Conservation (phyloP, 345 rosid genomes). For the Brassica carinata region DNA sequence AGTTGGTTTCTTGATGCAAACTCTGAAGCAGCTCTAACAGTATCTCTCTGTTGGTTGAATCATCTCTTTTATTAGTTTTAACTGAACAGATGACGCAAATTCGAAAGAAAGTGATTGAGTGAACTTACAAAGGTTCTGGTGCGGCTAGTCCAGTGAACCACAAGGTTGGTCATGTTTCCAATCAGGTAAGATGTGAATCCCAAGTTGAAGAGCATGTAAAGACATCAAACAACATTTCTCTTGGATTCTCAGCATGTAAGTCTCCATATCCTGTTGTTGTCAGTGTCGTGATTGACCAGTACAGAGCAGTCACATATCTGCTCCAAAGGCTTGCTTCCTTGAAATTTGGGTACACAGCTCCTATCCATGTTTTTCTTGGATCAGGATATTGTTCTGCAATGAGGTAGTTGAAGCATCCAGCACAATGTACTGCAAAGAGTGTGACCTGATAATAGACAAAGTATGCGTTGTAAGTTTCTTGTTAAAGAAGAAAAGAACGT, state of each 20-base stretch:
- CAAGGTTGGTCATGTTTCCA: slow-evolving; percentile 98
- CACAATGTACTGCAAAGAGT: slow-evolving; percentile 89
- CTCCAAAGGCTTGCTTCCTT: slow-evolving; percentile 71
- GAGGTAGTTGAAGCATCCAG: slow-evolving; percentile 89
- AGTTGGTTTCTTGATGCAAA: slow-evolving; percentile 84
- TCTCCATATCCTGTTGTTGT: slow-evolving; percentile 98
- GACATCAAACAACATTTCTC: slow-evolving; percentile 89
- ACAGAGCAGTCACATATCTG: slow-evolving; percentile 79
- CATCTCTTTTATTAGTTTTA: neutral
- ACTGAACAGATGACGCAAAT: neutral
- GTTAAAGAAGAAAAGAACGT: neutral
- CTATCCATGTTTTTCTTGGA: slow-evolving; percentile 83
- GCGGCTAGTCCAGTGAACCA: slow-evolving; percentile 98
- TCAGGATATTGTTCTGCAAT: slow-evolving; percentile 86
- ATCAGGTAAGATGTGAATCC: slow-evolving; percentile 95
- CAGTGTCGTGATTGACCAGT: slow-evolving; percentile 94
- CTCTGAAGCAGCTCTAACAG: slow-evolving; percentile 81
- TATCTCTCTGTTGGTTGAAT: slow-evolving; percentile 72
- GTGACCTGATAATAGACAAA: slow-evolving; percentile 69
- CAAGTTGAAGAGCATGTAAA: slow-evolving; percentile 92
- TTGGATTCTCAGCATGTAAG: slow-evolving; percentile 84
- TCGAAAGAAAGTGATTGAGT: slow-evolving; percentile 25
- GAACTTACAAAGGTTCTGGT: slow-evolving; percentile 83
- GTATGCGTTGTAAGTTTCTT: neutral
- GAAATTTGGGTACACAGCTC: slow-evolving; percentile 78